Percentiles rank a stretch among this genome's conserved stretches.
phyloP scores from a whole-genome alignment of 2,329 filamentous ascomycete genomes.

The Phyllosticta capitalensis region DNA sequence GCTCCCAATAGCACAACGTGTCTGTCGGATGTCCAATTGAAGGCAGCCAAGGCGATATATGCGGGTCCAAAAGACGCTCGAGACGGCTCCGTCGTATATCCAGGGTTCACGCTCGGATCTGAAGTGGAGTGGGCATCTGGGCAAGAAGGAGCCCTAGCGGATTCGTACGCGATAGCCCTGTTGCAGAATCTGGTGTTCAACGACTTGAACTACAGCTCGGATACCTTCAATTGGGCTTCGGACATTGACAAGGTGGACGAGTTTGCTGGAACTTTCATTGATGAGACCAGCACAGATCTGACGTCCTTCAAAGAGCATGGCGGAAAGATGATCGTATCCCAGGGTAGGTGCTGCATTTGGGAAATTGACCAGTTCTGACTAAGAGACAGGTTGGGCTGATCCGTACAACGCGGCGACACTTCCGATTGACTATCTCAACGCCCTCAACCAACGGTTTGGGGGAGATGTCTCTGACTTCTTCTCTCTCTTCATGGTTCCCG shows the following conservation, averaged over 20 bases:
- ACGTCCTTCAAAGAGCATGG: conserved; percentile 21
- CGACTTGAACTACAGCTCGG: conserved; percentile 26
- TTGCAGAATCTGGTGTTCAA: conserved; percentile 36
- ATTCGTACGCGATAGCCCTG: conserved; percentile 29
- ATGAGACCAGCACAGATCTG: conserved; percentile 27
- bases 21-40: conserved; percentile 24
- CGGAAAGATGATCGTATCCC: conserved; percentile 30
- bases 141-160: conserved; percentile 28
- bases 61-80: conserved; percentile 18
- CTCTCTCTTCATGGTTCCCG: conserved; percentile 11
- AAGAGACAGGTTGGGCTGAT: conserved; percentile 9
- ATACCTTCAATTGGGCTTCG: conserved; percentile 28
- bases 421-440: conserved; percentile 1
- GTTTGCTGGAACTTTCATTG: conserved; percentile 28
- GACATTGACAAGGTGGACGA: conserved; percentile 27
- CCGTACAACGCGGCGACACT: conserved; percentile 8
- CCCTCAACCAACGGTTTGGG: not conserved
- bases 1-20: conserved; percentile 16
- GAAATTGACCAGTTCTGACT: not conserved
- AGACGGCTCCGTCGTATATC: conserved; percentile 24
- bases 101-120: conserved; percentile 32
- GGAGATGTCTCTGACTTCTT: conserved; percentile 6
- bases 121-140: conserved; percentile 28
- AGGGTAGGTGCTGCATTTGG: conserved; percentile 17
- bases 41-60: conserved; percentile 25